Evolutionary conservation across 2,329 filamentous ascomycete species (phyloP).

Genomic region (Raffaelea ambrosiae): DNA sequence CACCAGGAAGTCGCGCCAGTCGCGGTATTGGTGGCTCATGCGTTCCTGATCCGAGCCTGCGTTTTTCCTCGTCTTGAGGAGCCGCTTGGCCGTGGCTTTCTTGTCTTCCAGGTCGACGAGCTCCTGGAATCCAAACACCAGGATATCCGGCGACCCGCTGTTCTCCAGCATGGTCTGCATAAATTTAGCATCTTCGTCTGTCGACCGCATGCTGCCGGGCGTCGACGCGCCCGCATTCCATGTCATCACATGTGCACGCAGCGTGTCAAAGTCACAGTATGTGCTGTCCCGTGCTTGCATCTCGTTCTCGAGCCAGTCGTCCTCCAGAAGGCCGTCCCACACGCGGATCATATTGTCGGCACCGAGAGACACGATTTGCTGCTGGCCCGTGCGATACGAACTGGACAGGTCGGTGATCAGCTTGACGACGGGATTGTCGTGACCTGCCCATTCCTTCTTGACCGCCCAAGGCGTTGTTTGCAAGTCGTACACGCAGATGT

Average conservation of each 20-base stretch:
- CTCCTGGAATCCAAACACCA: conserved; percentile 96
- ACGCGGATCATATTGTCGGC: conserved; percentile 75
- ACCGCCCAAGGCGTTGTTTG: conserved; percentile 75
- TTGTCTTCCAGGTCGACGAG: conserved; percentile 98
- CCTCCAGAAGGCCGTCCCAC: conserved; percentile 89
- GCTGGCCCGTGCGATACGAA: conserved; percentile 73
- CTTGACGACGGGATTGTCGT: conserved; percentile 71
- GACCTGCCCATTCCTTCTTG: conserved; percentile 91
- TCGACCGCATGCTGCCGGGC: conserved; percentile 69
- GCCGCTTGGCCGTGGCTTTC: conserved; percentile 89
- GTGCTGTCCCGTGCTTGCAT: conserved; percentile 79
- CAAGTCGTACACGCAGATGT: conserved; percentile 87
- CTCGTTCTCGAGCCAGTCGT: conserved; percentile 85
- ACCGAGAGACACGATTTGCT: conserved; percentile 80
- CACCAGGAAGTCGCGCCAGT: conserved; percentile 87
- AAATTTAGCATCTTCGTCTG: conserved; percentile 63
- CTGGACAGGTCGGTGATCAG: conserved; percentile 72
- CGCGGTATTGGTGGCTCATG: conserved; percentile 95
- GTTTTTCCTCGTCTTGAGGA: conserved; percentile 87
- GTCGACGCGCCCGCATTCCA: conserved; percentile 98
- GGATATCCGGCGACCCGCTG: conserved; percentile 75
- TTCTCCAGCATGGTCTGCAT: conserved; percentile 70
- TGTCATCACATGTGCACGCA: conserved; percentile 74
- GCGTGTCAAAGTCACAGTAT: conserved; percentile 77
- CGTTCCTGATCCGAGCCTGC: conserved; percentile 73